Percentiles rank a stretch among this genome's conserved stretches.
phyloP scores from a whole-genome alignment of 495 filamentous ascomycete species.

The Aspergillus sclerotiicarbonarius region DNA sequence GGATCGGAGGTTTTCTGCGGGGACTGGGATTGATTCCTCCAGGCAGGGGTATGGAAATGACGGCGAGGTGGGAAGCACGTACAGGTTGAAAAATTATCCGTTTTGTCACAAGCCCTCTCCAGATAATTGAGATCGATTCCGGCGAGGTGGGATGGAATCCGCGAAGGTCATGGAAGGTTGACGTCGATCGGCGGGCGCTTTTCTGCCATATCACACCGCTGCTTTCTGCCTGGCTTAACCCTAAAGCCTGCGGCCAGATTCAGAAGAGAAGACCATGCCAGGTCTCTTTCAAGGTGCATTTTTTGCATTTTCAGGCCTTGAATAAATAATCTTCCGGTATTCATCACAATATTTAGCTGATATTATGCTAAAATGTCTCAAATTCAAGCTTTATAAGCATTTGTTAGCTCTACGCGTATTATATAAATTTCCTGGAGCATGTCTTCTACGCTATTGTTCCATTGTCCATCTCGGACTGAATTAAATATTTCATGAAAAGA shows the following conservation, averaged over 20 bases:
- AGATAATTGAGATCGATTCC: neutral
- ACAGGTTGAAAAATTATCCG: neutral
- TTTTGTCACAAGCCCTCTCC: neutral
- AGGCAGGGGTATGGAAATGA: neutral
- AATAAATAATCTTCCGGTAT: too few relatives aligned
- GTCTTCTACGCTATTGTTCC: too few relatives aligned
- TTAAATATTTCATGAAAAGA: too few relatives aligned
- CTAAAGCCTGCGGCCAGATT: neutral
- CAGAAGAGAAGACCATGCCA: neutral
- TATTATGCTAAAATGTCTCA: too few relatives aligned
- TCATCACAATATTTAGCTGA: too few relatives aligned
- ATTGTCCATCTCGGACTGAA: too few relatives aligned
- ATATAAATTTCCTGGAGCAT: too few relatives aligned
- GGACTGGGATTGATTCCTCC: neutral
- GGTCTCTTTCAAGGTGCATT: too few relatives aligned
- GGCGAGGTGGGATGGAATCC: neutral
- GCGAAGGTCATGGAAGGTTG: neutral
- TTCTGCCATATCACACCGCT: slow-evolving; percentile 7
- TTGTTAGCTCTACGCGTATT: too few relatives aligned
- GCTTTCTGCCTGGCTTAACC: slow-evolving; percentile 7
- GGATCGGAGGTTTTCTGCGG: slow-evolving; percentile 1
- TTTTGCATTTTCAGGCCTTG: too few relatives aligned
- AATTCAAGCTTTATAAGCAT: too few relatives aligned
- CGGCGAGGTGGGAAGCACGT: neutral
- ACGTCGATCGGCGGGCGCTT: neutral